Evolutionary conservation across 768 basidiomycete genomes (phyloP).

Genomic region (Infundibulicybe gibba): DNA sequence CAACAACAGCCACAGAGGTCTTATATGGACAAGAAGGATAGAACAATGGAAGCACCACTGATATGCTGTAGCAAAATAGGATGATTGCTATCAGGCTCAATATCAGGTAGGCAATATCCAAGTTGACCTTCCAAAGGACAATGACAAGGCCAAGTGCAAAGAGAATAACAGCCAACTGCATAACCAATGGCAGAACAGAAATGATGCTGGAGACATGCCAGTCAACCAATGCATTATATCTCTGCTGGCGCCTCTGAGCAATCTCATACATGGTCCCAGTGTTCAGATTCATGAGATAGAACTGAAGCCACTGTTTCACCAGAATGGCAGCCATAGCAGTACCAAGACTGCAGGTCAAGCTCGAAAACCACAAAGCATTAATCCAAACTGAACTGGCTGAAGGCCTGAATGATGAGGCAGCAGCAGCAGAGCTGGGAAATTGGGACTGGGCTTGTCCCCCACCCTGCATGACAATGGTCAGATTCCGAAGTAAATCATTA

Average conservation of each 20-base stretch:
- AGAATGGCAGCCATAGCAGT: conserved; percentile 24
- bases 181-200: conserved; percentile 7
- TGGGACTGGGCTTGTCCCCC: conserved; percentile 1
- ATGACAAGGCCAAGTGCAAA: conserved; percentile 10
- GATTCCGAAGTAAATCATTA: conserved; percentile 10
- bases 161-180: conserved; percentile 8
- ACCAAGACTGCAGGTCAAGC: conserved; percentile 18
- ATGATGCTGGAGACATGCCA: conserved; percentile 14
- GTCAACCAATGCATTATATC: conserved; percentile 9
- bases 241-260: conserved; percentile 11
- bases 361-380: conserved; percentile 21
- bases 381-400: conserved; percentile 11
- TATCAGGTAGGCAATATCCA: conserved; percentile 1
- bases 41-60: conserved; percentile 5
- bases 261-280: conserved; percentile 6
- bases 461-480: conserved; percentile 7
- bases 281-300: conserved; percentile 5
- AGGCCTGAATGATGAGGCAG: conserved; percentile 6
- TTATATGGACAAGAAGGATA: conserved; percentile 9
- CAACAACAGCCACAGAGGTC: conserved; percentile 1
- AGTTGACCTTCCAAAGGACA: conserved; percentile 5
- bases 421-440: neutral
- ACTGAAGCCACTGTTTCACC: conserved; percentile 12
- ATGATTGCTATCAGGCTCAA: conserved; percentile 1
- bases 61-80: conserved; percentile 1